A percentile compares a stretch with the other conserved stretches of the same genome.
Conservation (phyloP, 2,329 filamentous ascomycete species). For the Bipolaris victoriae region DNA sequence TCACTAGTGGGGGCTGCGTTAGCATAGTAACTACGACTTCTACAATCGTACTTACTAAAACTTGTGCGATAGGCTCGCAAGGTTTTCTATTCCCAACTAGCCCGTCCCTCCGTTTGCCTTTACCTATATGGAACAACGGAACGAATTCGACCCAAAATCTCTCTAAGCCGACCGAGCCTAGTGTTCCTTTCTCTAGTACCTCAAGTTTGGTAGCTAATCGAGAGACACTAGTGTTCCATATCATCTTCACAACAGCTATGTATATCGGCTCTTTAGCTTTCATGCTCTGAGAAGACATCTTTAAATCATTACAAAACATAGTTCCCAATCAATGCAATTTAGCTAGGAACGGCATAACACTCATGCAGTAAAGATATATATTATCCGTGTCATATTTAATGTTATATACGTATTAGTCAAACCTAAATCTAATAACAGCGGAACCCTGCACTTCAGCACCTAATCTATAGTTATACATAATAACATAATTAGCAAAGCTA, state of each 20-base stretch:
- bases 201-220: conserved; percentile 8
- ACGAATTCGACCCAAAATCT: conserved; percentile 13
- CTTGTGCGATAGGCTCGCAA: conserved; percentile 6
- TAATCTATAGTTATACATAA: too few species aligned
- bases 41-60: conserved; percentile 2
- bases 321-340: conserved; percentile 1
- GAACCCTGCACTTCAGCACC: too few species aligned
- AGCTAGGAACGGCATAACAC: conserved; percentile 1
- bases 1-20: conserved; percentile 4
- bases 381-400: too few species aligned
- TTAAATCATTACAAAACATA: conserved; percentile 6
- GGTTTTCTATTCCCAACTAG: conserved; percentile 13
- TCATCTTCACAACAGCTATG: conserved; percentile 4
- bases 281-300: conserved; percentile 7
- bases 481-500: conserved; percentile 7
- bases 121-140: conserved; percentile 15
- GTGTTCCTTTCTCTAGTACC: conserved; percentile 9
- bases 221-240: conserved; percentile 4
- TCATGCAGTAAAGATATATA: too few species aligned
- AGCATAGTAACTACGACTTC: conserved; percentile 4
- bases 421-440: too few species aligned
- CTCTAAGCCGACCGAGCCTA: conserved; percentile 9
- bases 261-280: conserved; percentile 9
- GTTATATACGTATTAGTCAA: too few species aligned
- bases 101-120: conserved; percentile 10